Base-by-base conservation (phyloP, 805 yeast genomes). In the Lipomyces lipofer region DNA sequence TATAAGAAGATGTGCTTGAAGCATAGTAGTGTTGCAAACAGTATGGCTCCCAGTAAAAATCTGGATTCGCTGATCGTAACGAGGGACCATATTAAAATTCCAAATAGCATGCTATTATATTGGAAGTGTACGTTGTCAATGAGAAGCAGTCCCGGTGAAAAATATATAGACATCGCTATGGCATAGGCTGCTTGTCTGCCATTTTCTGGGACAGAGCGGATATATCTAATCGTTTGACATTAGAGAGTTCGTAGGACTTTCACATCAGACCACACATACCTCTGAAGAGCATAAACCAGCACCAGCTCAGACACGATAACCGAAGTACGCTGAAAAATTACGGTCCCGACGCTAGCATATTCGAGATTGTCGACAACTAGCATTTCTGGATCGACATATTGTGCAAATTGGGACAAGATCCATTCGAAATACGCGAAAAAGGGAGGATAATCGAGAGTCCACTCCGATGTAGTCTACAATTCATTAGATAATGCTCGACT, bases 361-460 rank as follows among this genome's bases (percentile, higher is more conserved):
- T 51, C 30, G 17, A 64, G 50, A 35, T 60, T 64, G 8, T 24
- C 39, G 17, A 63, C 43, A 12, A 32, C 44, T 8, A 64, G 54
- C 64, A 64, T 64, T 13, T 35, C 43, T 4, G 58, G 52, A 44
- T 64, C 67, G 8, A 58, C 36, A n/a, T 47, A 36, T 15, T 32
- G n/a, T 2, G 65, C 67, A n/a, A 56, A 33, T 27, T 77, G 84
- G 0, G 95, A 77, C 45, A 94, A 68, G 2, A 77, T 19, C 87
- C 90, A 89, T 69, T 94, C 99, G 64, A 94, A 92, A 70, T 89
- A 91, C 0, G 99, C 99, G 71, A 94, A 94, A 65, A 90, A 88
- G 0, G 99, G 99, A 9, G 99, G 99, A 71, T 92, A 94, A 69
- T 94, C 99, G 38, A 94, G 73, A 0, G 98, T 94, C 97, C 98